phyloP scores from a whole-genome alignment of 2,329 filamentous ascomycete species.

The Ophiocordyceps australis region DNA sequence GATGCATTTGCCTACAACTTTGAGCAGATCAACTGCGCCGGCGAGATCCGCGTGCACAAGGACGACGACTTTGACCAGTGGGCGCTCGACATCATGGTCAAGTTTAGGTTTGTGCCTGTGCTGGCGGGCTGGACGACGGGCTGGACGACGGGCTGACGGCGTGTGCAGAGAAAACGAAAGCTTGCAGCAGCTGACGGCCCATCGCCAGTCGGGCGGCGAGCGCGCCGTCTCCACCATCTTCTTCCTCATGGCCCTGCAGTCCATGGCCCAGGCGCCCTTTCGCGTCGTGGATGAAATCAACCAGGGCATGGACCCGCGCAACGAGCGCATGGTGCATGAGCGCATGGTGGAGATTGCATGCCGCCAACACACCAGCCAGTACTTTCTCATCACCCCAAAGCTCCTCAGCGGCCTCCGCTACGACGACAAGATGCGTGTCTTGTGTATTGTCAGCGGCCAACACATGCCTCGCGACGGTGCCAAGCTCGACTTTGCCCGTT shows the following conservation, averaged over 20 bases:
- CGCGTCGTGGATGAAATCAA: constrained; percentile 99
- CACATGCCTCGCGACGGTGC: constrained; percentile 37
- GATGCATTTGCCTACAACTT: constrained; percentile 89
- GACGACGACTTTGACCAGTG: constrained; percentile 87
- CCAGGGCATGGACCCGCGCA: constrained; percentile 96
- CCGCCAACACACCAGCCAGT: constrained; percentile 59
- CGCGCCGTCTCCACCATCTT: constrained; percentile 94
- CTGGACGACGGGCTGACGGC: background rate
- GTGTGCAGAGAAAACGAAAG: constrained; percentile 51
- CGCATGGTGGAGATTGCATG: constrained; percentile 98
- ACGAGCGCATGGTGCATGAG: constrained; percentile 95
- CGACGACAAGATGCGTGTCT: constrained; percentile 76
- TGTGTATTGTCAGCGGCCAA: constrained; percentile 87
- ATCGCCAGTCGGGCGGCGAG: constrained; percentile 92
- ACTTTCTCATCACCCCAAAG: constrained; percentile 97
- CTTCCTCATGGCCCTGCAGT: constrained; percentile 95
- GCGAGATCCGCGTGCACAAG: constrained; percentile 77
- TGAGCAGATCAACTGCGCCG: constrained; percentile 81
- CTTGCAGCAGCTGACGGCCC: constrained; percentile 70
- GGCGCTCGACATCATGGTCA: constrained; percentile 87
- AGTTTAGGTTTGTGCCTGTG: constrained; percentile 70
- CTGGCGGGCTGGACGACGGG: too few species aligned
- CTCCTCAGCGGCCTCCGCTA: constrained; percentile 73
- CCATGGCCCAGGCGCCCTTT: constrained; percentile 85
- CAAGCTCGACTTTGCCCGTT: constrained; percentile 28